These are phyloP conservation scores for Termitomyces bulborhizus DNA, from an alignment of 768 basidiomycete species.

Conservation along the genomic window DNA sequence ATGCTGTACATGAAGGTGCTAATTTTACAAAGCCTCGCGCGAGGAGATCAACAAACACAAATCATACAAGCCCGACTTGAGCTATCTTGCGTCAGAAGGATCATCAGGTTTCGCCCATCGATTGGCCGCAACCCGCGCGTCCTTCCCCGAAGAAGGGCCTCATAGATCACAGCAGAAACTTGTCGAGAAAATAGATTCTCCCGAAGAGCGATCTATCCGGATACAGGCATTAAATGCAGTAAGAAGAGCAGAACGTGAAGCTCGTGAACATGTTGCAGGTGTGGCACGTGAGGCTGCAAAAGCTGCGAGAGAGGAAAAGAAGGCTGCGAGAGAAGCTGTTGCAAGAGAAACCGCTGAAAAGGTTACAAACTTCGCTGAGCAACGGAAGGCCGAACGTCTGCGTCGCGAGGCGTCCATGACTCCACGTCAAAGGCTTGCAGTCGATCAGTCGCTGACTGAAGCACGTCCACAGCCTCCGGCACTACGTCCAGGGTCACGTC, in stretches of 20 bases:
- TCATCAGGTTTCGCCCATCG: slow-evolving; percentile 18
- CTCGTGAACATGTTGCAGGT: not conserved
- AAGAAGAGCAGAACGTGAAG: slow-evolving; percentile 2
- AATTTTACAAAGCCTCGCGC: slow-evolving; percentile 9
- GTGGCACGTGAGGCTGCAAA: not conserved
- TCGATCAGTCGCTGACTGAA: not conserved
- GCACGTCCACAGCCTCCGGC: not conserved
- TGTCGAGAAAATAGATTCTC: not conserved
- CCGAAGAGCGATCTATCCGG: not conserved
- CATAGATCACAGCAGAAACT: no score
- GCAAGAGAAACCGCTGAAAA: not conserved
- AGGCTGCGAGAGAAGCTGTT: not conserved
- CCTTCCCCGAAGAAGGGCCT: not conserved
- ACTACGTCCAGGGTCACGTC: not conserved
- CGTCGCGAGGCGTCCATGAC: slow-evolving; percentile 10
- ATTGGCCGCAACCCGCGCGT: slow-evolving; percentile 9
- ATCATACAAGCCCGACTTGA: slow-evolving; percentile 20
- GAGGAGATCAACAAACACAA: slow-evolving; percentile 9
- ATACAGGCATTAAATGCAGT: not conserved
- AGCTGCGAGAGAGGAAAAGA: not conserved
- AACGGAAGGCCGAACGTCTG: slow-evolving; percentile 18
- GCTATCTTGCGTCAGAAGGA: slow-evolving; percentile 21
- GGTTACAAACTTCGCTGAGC: slow-evolving; percentile 9
- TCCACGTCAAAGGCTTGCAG: not conserved
- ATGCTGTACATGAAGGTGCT: not conserved